Evolutionary conservation across 2,329 filamentous ascomycete species (phyloP).

Genomic region (Aspergillus tanneri): DNA sequence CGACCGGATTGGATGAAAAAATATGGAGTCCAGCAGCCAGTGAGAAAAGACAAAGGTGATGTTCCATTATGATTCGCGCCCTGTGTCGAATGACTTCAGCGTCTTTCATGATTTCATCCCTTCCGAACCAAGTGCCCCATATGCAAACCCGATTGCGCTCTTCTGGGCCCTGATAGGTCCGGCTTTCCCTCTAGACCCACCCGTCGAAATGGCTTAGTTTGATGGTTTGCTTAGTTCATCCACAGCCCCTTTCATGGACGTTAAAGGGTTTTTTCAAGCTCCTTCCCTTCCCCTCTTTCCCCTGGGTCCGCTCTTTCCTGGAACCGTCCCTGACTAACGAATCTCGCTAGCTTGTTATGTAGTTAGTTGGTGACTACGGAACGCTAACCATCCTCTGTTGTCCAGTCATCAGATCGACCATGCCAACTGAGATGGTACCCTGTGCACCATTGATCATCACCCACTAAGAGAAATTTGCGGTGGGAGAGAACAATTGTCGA

Average conservation of each 20-base stretch:
- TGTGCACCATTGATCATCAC: not conserved
- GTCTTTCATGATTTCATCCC: slow-evolving; percentile 6
- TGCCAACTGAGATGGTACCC: not conserved
- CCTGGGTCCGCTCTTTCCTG: slow-evolving; percentile 4
- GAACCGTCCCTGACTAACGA: slow-evolving; percentile 1
- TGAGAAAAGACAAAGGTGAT: too few relatives aligned
- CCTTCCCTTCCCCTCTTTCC: slow-evolving; percentile 3
- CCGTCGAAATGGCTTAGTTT: not conserved
- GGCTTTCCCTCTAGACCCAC: not conserved
- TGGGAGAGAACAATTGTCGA: too few relatives aligned
- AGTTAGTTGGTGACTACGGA: slow-evolving; percentile 1
- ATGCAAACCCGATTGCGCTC: not conserved
- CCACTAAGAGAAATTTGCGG: too few relatives aligned
- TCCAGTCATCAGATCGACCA: not conserved
- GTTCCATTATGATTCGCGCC: too few relatives aligned
- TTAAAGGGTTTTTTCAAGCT: not conserved
- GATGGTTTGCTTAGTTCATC: not conserved
- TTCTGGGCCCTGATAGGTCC: not conserved
- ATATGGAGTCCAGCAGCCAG: too few relatives aligned
- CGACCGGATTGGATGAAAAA: too few relatives aligned
- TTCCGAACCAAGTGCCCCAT: not conserved
- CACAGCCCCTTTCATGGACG: slow-evolving; percentile 3
- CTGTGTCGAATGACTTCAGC: too few relatives aligned
- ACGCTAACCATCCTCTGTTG: not conserved
- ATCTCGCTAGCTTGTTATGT: not conserved